phyloP scores from a whole-genome alignment of 176 grass and related monocot species.

The Carex pumila region DNA sequence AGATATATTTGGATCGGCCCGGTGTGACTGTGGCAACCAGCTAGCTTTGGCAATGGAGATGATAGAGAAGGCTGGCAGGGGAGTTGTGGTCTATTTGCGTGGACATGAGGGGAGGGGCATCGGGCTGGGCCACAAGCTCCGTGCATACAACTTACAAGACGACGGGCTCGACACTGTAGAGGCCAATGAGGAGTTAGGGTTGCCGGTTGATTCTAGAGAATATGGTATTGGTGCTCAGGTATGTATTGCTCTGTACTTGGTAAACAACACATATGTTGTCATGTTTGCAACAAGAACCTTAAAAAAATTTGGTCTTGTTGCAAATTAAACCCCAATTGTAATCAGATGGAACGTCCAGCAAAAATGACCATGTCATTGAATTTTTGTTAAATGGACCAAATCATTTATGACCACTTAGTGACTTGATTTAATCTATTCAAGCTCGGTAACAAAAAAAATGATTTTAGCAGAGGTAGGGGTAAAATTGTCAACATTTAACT shows the following conservation, averaged over 20 bases:
- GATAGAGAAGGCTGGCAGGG: conserved; percentile 80
- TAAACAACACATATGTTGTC: not conserved
- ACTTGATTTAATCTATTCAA: not conserved
- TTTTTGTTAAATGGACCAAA: not conserved
- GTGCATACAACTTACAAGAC: conserved; percentile 85
- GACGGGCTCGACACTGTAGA: conserved; percentile 81
- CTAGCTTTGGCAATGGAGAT: conserved; percentile 69
- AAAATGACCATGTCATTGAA: not conserved
- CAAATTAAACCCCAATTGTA: not conserved
- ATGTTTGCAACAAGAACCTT: conserved; percentile 2
- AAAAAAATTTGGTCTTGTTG: not conserved
- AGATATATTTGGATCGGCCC: conserved; percentile 87
- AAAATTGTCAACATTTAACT: not conserved
- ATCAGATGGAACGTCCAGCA: not conserved
- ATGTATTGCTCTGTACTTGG: not conserved
- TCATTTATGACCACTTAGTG: not conserved
- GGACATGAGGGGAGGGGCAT: conserved; percentile 94
- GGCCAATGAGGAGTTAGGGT: conserved; percentile 90
- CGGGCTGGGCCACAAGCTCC: conserved; percentile 87
- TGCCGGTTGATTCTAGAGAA: conserved; percentile 83
- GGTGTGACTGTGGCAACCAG: conserved; percentile 84
- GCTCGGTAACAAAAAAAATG: not conserved
- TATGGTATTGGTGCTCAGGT: conserved; percentile 89
- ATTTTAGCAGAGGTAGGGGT: not conserved
- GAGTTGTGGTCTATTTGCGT: conserved; percentile 81